These are phyloP conservation scores for Neonothopanus nambi DNA, from an alignment of 1,284 basidiomycete genomes.

Conservation along the genomic window DNA sequence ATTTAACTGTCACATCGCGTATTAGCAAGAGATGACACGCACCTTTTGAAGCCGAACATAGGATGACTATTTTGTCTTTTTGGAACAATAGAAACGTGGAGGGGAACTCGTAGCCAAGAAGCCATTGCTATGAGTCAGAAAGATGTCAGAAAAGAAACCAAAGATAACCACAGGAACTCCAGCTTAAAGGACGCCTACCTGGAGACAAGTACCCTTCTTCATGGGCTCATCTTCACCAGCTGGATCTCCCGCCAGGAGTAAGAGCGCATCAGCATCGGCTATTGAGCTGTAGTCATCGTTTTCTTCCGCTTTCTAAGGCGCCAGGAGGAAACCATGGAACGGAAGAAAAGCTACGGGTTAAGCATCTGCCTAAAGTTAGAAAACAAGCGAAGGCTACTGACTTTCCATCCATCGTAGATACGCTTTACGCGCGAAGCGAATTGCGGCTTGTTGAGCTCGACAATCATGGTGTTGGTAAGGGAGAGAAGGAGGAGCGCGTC, in stretches of 20 bases:
- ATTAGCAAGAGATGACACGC: slow-evolving; percentile 17
- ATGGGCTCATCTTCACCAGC: slow-evolving; percentile 83
- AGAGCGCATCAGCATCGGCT: slow-evolving; percentile 68
- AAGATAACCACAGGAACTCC: slow-evolving; percentile 9
- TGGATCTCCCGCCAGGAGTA: slow-evolving; percentile 82
- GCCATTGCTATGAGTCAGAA: slow-evolving; percentile 71
- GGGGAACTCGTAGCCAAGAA: slow-evolving; percentile 96
- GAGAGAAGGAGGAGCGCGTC: slow-evolving; percentile 9
- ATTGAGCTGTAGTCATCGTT: slow-evolving; percentile 73
- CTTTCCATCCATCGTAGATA: slow-evolving; percentile 76
- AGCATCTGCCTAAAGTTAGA: slow-evolving; percentile 20
- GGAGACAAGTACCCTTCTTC: slow-evolving; percentile 86
- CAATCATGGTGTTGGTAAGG: slow-evolving; percentile 29
- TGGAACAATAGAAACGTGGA: slow-evolving; percentile 88
- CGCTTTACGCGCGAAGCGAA: slow-evolving; percentile 70
- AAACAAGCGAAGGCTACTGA: slow-evolving; percentile 38
- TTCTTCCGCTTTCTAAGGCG: slow-evolving; percentile 53
- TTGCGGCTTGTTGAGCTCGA: slow-evolving; percentile 56
- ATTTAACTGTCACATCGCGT: slow-evolving; percentile 18
- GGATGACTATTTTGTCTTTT: slow-evolving; percentile 73
- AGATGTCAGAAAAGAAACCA: slow-evolving; percentile 21
- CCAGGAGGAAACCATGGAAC: background rate
- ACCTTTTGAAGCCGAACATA: slow-evolving; percentile 93
- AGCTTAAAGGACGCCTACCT: slow-evolving; percentile 57
- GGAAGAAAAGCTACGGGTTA: slow-evolving; percentile 7